These are phyloP conservation scores for Rhododendron mucronatum DNA, from an alignment of 148 eudicot genomes.

Conservation along the genomic window DNA sequence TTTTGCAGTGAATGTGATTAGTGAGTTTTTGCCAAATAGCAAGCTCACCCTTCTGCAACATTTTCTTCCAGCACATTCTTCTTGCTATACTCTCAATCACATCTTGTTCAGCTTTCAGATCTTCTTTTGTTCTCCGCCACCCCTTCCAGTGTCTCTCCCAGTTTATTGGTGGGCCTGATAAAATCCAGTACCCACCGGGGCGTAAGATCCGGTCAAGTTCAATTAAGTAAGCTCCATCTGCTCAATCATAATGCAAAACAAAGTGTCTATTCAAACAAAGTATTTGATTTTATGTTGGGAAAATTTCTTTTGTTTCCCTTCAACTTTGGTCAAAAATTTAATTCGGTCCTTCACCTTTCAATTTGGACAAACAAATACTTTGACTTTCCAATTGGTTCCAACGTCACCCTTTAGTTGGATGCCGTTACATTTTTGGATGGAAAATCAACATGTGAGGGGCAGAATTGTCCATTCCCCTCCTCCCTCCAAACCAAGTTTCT, in stretches of 20 bases:
- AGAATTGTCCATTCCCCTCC: no score
- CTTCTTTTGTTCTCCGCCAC: conserved; percentile 40
- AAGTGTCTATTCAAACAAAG: neutral
- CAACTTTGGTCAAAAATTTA: no score
- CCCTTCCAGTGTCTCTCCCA: conserved; percentile 56
- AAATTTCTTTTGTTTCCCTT: no score
- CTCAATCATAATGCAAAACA: neutral
- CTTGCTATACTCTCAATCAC: conserved; percentile 40
- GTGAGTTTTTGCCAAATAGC: conserved; percentile 66
- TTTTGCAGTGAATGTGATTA: conserved; percentile 47
- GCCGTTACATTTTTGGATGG: no score
- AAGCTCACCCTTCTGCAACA: conserved; percentile 33
- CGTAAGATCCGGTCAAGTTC: conserved; percentile 57
- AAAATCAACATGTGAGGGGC: no score
- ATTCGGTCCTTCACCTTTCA: no score
- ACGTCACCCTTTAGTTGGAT: no score
- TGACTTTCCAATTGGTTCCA: no score
- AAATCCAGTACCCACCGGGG: conserved; percentile 68
- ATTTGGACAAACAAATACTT: no score
- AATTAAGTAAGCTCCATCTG: conserved; percentile 56
- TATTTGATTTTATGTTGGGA: neutral
- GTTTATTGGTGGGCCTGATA: conserved; percentile 65
- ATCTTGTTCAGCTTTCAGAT: conserved; percentile 40
- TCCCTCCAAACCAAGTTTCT: no score
- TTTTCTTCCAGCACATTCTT: conserved; percentile 59